A percentile compares a stretch with the other conserved stretches of the same genome.
Evolutionary conservation across 169 alveolate species (phyloP).

Genomic region (Amoebophrya sp.): DNA sequence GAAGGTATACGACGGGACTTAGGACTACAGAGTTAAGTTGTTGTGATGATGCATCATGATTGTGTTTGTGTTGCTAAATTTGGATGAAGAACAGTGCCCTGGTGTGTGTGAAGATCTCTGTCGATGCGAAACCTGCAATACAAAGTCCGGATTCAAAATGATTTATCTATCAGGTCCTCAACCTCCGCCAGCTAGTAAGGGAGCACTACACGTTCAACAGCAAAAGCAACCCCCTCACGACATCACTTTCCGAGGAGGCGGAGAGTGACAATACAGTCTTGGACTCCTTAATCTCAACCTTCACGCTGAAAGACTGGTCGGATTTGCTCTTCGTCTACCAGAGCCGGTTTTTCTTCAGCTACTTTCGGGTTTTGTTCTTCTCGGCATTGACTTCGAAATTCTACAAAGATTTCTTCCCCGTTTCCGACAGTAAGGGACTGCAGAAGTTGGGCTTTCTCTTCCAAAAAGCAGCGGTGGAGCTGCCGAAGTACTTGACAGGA

Average conservation of each 20-base stretch:
- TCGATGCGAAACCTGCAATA: not conserved
- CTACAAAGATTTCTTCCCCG: not conserved
- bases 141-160: not conserved
- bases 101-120: not conserved
- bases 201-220: not conserved
- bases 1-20: too few relatives aligned
- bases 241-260: not conserved
- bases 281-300: not conserved
- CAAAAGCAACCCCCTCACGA: not conserved
- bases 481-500: too few relatives aligned
- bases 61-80: not conserved
- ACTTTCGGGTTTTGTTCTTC: not conserved
- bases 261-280: not conserved
- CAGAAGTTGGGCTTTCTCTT: not conserved
- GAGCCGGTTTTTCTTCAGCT: not conserved
- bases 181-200: not conserved
- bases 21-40: not conserved
- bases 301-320: not conserved
- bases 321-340: constrained; percentile 6
- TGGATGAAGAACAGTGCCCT: not conserved
- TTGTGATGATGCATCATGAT: not conserved
- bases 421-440: not conserved
- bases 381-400: not conserved
- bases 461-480: not conserved
- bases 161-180: not conserved